phyloP scores from a whole-genome alignment of 2,329 filamentous ascomycete genomes.

The Phoma sp. region DNA sequence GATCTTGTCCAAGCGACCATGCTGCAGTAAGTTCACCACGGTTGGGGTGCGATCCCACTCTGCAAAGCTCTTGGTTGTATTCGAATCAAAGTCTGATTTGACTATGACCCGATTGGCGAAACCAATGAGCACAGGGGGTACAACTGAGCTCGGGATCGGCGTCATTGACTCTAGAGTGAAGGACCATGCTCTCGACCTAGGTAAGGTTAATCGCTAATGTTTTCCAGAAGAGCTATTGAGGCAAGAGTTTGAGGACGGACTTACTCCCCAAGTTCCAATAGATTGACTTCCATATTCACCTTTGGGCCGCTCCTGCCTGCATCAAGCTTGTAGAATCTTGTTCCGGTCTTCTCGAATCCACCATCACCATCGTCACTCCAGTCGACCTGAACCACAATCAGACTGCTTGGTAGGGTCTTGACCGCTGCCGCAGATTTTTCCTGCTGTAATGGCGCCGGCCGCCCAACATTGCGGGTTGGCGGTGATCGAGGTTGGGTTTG shows the following conservation, averaged over 20 bases:
- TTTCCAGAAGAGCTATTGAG: not conserved
- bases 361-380: slow-evolving; percentile 42
- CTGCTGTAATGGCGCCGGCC: too few species aligned
- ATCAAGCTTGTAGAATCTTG: slow-evolving; percentile 31
- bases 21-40: slow-evolving; percentile 18
- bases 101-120: slow-evolving; percentile 34
- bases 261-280: slow-evolving; percentile 41
- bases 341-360: slow-evolving; percentile 34
- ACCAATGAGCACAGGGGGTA: slow-evolving; percentile 28
- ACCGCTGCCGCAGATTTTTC: too few species aligned
- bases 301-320: slow-evolving; percentile 19
- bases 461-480: not conserved
- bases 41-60: slow-evolving; percentile 26
- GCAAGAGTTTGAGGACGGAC: slow-evolving; percentile 1
- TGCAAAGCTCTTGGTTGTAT: slow-evolving; percentile 26
- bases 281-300: slow-evolving; percentile 40
- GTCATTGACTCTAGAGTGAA: slow-evolving; percentile 39
- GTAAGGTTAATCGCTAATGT: slow-evolving; percentile 12
- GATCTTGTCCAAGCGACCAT: slow-evolving; percentile 32
- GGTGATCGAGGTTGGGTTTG: slow-evolving; percentile 1
- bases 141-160: slow-evolving; percentile 17
- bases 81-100: slow-evolving; percentile 19
- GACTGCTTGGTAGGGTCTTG: not conserved
- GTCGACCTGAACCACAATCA: slow-evolving; percentile 37
- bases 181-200: slow-evolving; percentile 36